Evolutionary conservation across 208 protist genomes (phyloP).

Genomic region (Acanthamoeba lenticulata): DNA sequence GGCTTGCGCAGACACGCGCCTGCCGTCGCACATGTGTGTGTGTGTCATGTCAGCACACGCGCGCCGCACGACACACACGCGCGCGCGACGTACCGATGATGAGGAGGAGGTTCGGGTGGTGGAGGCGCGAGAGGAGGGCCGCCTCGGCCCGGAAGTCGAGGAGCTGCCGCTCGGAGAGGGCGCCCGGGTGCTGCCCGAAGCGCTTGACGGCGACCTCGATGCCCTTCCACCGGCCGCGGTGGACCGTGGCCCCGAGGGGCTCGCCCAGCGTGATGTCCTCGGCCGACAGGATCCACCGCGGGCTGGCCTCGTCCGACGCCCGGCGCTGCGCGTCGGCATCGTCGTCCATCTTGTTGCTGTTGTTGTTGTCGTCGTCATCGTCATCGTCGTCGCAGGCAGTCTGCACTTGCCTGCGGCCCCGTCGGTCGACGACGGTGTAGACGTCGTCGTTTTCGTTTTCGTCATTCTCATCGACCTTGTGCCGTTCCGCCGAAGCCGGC

Average conservation of each 20-base stretch:
- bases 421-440: too few species aligned
- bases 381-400: neutral
- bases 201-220: constrained; percentile 59
- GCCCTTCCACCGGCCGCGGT: constrained; percentile 40
- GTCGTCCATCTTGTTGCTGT: neutral
- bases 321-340: neutral
- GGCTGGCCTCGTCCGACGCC: neutral
- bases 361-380: neutral
- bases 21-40: constrained; percentile 72
- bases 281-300: constrained; percentile 12
- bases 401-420: neutral
- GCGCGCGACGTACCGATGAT: constrained; percentile 15
- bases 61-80: neutral
- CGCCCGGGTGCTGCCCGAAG: neutral
- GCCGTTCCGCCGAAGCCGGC: too few species aligned
- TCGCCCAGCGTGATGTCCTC: neutral
- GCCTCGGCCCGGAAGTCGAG: constrained; percentile 51
- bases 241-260: neutral
- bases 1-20: constrained; percentile 76
- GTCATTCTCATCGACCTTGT: too few species aligned
- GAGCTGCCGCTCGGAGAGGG: neutral
- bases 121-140: constrained; percentile 14
- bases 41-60: constrained; percentile 50
- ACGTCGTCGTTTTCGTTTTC: too few species aligned
- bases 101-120: constrained; percentile 61